Evolutionary conservation across 352 stramenopile genomes (phyloP).

Genomic region (Hyaloperonospora brassicae): DNA sequence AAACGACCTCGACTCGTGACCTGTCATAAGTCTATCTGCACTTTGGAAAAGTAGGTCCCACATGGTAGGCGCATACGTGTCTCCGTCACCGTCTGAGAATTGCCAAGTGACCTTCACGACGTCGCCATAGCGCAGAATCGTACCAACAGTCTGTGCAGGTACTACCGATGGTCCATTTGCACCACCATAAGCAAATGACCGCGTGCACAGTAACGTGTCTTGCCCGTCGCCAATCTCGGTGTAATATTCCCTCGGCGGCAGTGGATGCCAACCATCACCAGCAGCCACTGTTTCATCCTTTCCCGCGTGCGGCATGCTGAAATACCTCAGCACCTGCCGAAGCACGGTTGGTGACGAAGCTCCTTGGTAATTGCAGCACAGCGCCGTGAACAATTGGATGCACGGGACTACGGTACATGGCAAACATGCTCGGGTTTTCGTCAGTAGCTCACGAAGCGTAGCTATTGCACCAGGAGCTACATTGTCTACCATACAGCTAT

Average conservation of each 20-base stretch:
- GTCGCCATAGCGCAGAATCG: conserved; percentile 13
- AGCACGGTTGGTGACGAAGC: conserved; percentile 26
- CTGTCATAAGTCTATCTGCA: conserved; percentile 32
- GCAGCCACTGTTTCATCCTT: conserved; percentile 10
- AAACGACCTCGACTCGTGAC: conserved; percentile 33
- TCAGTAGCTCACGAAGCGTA: conserved; percentile 23
- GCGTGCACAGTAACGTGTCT: conserved; percentile 30
- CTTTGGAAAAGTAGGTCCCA: conserved; percentile 47
- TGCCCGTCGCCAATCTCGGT: conserved; percentile 11
- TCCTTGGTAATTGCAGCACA: conserved; percentile 32
- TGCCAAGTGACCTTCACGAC: conserved; percentile 41
- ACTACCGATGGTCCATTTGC: conserved; percentile 26
- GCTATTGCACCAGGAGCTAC: background rate
- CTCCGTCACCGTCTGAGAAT: conserved; percentile 7
- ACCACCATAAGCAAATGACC: conserved; percentile 46
- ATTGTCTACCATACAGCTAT: conserved; percentile 13
- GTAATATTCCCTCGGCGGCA: conserved; percentile 48
- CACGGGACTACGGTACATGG: conserved; percentile 38
- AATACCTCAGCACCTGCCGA: conserved; percentile 46
- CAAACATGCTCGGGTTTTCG: conserved; percentile 28
- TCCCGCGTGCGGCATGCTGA: conserved; percentile 26
- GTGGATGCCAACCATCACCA: conserved; percentile 10
- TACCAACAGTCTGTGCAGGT: conserved; percentile 33
- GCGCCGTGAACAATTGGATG: conserved; percentile 40
- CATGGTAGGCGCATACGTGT: conserved; percentile 14